Evolutionary conservation across 1,284 basidiomycete genomes (phyloP).

Genomic region (Hemileia vastatrix): DNA sequence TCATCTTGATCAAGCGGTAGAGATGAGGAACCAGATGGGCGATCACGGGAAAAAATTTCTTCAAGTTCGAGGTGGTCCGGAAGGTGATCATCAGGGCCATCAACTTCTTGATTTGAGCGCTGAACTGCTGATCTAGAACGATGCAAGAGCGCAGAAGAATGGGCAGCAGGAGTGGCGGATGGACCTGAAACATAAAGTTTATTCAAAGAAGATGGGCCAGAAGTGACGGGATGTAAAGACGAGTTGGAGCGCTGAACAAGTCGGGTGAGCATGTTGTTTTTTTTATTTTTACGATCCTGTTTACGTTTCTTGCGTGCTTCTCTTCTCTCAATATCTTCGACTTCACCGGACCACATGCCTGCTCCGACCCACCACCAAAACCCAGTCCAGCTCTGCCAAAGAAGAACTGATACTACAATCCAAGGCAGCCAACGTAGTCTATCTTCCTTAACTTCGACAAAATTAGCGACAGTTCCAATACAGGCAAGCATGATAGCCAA

Average conservation of each 20-base stretch:
- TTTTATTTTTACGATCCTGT: conserved; percentile 4
- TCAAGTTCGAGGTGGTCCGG: conserved; percentile 1
- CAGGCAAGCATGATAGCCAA: conserved; percentile 69
- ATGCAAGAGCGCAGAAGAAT: not conserved
- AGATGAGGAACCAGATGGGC: not conserved
- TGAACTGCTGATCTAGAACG: not conserved
- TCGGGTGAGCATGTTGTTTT: conserved; percentile 8
- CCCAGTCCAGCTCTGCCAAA: conserved; percentile 64
- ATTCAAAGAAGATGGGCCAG: not conserved
- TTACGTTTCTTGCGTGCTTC: conserved; percentile 41
- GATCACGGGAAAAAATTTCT: not conserved
- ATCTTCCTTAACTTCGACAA: conserved; percentile 72
- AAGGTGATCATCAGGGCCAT: not conserved
- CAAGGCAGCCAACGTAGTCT: conserved; percentile 75
- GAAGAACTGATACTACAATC: conserved; percentile 71
- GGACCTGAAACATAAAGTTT: not conserved
- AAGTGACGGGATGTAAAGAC: not conserved
- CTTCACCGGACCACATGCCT: conserved; percentile 60
- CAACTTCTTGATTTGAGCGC: not conserved
- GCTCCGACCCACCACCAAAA: conserved; percentile 93
- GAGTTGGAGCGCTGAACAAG: conserved; percentile 7
- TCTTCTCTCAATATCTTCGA: conserved; percentile 54
- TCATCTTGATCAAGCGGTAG: not conserved
- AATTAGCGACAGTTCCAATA: conserved; percentile 69
- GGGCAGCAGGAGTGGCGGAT: not conserved